Evolutionary conservation across 768 basidiomycete genomes (phyloP).

Genomic region (Leccinum subgranulosum): DNA sequence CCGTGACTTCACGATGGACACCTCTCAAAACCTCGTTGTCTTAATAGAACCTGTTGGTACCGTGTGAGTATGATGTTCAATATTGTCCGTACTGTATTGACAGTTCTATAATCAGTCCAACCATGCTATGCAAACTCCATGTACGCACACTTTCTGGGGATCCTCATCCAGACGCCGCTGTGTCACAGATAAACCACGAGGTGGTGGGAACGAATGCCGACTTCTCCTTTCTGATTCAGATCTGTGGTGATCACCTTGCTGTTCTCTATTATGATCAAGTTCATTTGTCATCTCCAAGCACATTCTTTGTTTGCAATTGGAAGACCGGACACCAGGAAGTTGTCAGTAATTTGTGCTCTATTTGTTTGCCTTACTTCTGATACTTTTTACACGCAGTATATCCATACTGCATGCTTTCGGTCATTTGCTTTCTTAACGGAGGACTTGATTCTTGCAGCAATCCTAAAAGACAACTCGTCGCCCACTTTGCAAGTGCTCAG

Average conservation of each 20-base stretch:
- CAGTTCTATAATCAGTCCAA: conserved; percentile 12
- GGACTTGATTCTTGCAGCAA: conserved; percentile 22
- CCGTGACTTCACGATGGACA: conserved; percentile 37
- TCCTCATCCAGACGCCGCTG: conserved; percentile 22
- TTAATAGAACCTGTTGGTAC: conserved; percentile 23
- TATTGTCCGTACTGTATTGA: background rate
- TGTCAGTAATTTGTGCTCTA: conserved; percentile 18
- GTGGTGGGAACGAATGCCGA: conserved; percentile 1
- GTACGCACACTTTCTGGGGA: conserved; percentile 30
- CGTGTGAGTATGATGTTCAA: conserved; percentile 13
- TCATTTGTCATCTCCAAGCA: conserved; percentile 1
- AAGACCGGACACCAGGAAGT: conserved; percentile 26
- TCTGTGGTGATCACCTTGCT: conserved; percentile 30
- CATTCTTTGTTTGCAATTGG: conserved; percentile 37
- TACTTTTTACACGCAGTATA: conserved; percentile 12
- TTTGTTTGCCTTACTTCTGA: background rate
- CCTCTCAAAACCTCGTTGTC: conserved; percentile 35
- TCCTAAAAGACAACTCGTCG: conserved; percentile 5
- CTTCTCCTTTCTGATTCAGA: conserved; percentile 27
- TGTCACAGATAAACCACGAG: conserved; percentile 14
- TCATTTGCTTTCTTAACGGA: conserved; percentile 37
- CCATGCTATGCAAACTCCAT: conserved; percentile 23
- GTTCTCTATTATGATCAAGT: conserved; percentile 24
- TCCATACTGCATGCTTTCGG: conserved; percentile 20
- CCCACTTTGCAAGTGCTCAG: conserved; percentile 20